Conservation (phyloP, 139 green algal species). For the Coelastrella sp. region DNA sequence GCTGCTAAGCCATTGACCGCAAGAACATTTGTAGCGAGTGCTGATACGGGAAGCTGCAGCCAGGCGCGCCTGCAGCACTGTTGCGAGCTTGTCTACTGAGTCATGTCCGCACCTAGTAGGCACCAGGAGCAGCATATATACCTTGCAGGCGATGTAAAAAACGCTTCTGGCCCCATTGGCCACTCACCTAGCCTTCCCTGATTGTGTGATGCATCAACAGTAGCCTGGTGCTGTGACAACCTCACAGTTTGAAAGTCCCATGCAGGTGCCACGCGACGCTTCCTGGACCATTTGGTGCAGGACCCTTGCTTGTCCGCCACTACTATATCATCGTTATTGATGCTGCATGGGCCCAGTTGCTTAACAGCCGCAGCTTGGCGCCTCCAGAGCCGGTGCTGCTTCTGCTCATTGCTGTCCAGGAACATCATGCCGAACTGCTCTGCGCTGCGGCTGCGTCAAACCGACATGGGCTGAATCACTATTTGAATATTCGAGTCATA, state of each 20-base stretch:
- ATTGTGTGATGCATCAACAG: background rate
- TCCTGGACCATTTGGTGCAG: background rate
- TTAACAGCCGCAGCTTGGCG: constrained; percentile 3
- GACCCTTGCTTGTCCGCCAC: background rate
- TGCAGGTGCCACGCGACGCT: background rate
- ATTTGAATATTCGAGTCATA: no score
- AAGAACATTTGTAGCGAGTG: no score
- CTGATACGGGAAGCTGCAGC: background rate
- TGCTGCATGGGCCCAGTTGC: background rate
- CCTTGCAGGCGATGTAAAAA: background rate
- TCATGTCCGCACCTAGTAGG: no score
- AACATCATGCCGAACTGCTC: background rate
- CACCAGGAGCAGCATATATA: background rate
- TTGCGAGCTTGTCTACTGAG: background rate
- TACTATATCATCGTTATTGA: background rate
- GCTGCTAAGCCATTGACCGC: background rate
- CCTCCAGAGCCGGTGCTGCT: background rate
- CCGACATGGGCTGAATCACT: no score
- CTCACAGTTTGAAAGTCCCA: background rate
- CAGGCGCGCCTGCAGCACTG: background rate
- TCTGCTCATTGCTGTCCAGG: background rate
- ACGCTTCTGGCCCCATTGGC: background rate
- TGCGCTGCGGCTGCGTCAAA: no score
- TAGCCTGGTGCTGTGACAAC: background rate
- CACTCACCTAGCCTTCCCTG: background rate